A percentile compares a stretch with the other conserved stretches of the same genome.
These are phyloP conservation scores for Hemileccinum rubropunctum DNA, from an alignment of 768 basidiomycete species.

Conservation along the genomic window DNA sequence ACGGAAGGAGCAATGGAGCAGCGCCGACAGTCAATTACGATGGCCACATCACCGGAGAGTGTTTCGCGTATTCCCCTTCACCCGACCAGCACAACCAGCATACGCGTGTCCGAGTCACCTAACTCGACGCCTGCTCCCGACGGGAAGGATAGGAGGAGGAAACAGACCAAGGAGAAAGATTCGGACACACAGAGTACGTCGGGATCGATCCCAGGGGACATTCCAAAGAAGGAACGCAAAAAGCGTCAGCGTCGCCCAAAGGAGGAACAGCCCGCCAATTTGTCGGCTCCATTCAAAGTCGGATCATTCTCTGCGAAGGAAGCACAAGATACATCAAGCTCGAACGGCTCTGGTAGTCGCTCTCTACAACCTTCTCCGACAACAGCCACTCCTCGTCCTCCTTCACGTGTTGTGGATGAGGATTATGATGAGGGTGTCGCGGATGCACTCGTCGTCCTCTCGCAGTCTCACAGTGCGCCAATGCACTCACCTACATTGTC, in stretches of 20 bases:
- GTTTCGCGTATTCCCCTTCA: conserved; percentile 29
- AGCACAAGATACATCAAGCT: conserved; percentile 63
- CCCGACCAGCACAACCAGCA: conserved; percentile 26
- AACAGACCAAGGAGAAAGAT: conserved; percentile 50
- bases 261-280: conserved; percentile 40
- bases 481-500: conserved; percentile 58
- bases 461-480: conserved; percentile 36
- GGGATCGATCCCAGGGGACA: conserved; percentile 35
- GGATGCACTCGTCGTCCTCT: conserved; percentile 76
- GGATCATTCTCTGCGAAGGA: conserved; percentile 38
- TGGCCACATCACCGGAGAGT: conserved; percentile 49
- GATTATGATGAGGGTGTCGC: conserved; percentile 94
- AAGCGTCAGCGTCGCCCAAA: conserved; percentile 43
- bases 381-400: conserved; percentile 54
- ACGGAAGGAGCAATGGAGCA: conserved; percentile 31
- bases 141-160: conserved; percentile 44
- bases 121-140: conserved; percentile 42
- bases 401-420: conserved; percentile 76
- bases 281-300: conserved; percentile 33
- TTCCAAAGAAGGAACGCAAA: conserved; percentile 58
- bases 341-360: conserved; percentile 57
- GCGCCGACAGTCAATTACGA: conserved; percentile 35
- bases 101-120: conserved; percentile 62
- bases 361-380: conserved; percentile 75
- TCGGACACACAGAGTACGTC: conserved; percentile 33